Conservation (phyloP, 805 yeast genomes). For the Komagataella ulmi region DNA sequence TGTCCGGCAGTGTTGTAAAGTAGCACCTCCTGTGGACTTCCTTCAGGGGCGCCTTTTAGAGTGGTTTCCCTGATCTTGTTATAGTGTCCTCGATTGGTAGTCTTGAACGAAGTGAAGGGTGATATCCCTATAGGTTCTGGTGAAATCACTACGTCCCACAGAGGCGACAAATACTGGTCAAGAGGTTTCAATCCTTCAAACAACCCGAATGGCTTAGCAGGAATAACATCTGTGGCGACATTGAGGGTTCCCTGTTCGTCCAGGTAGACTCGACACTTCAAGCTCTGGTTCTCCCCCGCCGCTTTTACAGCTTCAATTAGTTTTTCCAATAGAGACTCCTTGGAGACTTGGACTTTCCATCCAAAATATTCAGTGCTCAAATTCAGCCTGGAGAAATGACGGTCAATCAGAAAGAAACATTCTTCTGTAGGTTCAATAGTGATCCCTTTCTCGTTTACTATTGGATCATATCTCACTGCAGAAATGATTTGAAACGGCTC, state of each 20-base stretch:
- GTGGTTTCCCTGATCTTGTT: slow-evolving; percentile 42
- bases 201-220: slow-evolving; percentile 6
- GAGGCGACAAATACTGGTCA: slow-evolving; percentile 1
- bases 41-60: slow-evolving; percentile 21
- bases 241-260: slow-evolving; percentile 20
- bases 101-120: slow-evolving; percentile 79
- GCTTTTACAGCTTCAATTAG: slow-evolving; percentile 22
- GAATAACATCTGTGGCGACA: slow-evolving; percentile 20
- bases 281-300: slow-evolving; percentile 11
- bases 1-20: slow-evolving; percentile 46
- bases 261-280: slow-evolving; percentile 27
- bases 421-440: slow-evolving; percentile 14
- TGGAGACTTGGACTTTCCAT: slow-evolving; percentile 29
- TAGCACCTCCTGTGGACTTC: slow-evolving; percentile 47
- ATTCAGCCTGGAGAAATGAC: slow-evolving; percentile 49
- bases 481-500: background rate
- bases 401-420: slow-evolving; percentile 46
- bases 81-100: slow-evolving; percentile 60
- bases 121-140: slow-evolving; percentile 36
- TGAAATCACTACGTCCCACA: slow-evolving; percentile 58
- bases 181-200: background rate
- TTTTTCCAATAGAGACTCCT: slow-evolving; percentile 24
- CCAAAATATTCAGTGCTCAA: slow-evolving; percentile 42
- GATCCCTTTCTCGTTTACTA: background rate
- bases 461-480: background rate